These are phyloP conservation scores for Afroboletus lepidellus DNA, from an alignment of 1,284 basidiomycete genomes.

Conservation along the genomic window DNA sequence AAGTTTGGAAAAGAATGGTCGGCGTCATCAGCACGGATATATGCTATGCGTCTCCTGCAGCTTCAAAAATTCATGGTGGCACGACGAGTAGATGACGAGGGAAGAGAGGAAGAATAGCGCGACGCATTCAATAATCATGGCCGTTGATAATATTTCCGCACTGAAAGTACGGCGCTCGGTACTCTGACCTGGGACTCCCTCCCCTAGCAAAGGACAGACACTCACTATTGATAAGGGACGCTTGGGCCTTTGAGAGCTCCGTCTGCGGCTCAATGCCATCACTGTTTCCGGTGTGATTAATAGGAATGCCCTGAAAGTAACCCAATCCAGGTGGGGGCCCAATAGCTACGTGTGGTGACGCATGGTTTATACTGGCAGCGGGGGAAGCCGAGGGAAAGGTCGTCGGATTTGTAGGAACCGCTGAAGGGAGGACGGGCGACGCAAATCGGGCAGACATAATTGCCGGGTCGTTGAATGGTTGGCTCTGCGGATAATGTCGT, in stretches of 20 bases:
- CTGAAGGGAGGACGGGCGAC: constrained; percentile 33
- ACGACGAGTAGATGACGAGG: constrained; percentile 23
- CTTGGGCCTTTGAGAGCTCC: constrained; percentile 36
- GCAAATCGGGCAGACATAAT: constrained; percentile 77
- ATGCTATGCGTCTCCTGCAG: constrained; percentile 25
- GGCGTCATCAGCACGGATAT: constrained; percentile 24
- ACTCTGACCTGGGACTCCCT: constrained; percentile 71
- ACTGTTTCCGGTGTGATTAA: constrained; percentile 25
- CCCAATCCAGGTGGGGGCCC: constrained; percentile 66
- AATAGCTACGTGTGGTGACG: constrained; percentile 39
- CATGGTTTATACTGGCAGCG: constrained; percentile 10
- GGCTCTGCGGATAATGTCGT: constrained; percentile 37
- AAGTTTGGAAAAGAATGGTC: constrained; percentile 14
- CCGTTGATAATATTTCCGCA: constrained; percentile 71
- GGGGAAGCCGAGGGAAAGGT: constrained; percentile 12
- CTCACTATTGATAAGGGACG: constrained; percentile 61
- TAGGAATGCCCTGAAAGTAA: constrained; percentile 40
- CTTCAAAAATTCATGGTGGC: constrained; percentile 30
- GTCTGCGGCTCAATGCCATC: constrained; percentile 14
- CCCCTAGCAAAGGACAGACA: constrained; percentile 55
- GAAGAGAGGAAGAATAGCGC: constrained; percentile 10
- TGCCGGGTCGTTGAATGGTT: constrained; percentile 71
- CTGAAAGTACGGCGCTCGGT: constrained; percentile 82
- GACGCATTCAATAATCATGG: constrained; percentile 46
- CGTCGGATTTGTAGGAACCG: constrained; percentile 10